Percentiles rank a stretch among this genome's conserved stretches.
Evolutionary conservation across 169 alveolate genomes (phyloP).

Genomic region (Plasmodium relictum): DNA sequence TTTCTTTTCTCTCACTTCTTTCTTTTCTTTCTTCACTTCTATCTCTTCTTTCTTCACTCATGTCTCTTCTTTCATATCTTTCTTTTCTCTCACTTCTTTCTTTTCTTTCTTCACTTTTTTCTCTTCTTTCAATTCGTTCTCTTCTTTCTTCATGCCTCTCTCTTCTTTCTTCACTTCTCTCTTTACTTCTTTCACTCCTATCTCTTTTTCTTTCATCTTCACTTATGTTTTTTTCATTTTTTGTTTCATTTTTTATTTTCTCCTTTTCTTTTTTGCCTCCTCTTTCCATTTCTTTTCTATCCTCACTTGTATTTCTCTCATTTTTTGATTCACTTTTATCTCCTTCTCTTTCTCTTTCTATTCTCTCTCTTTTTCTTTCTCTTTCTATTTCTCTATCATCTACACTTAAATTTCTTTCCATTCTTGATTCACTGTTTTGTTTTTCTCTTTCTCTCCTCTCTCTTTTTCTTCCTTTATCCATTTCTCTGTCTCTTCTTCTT

Average conservation of each 20-base stretch:
- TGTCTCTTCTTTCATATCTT: not conserved
- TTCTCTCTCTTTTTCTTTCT: not conserved
- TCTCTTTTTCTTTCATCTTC: conserved; percentile 10
- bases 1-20: not conserved
- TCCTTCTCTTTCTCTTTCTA: not conserved
- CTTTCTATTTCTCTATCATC: conserved; percentile 13
- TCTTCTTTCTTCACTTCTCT: not conserved
- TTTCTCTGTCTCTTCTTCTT: no score
- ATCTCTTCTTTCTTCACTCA: not conserved
- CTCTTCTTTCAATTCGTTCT: conserved; percentile 6
- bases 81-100: not conserved
- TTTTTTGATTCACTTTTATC: not conserved
- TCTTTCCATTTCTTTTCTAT: conserved; percentile 5
- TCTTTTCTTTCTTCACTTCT: conserved; percentile 8
- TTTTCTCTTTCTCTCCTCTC: not conserved
- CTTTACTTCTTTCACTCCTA: not conserved
- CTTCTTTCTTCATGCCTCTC: not conserved
- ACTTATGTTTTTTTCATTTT: not conserved
- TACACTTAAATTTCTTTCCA: not conserved
- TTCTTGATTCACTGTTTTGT: not conserved
- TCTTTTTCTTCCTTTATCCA: not conserved
- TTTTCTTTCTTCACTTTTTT: not conserved
- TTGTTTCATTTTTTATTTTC: not conserved
- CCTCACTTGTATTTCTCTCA: not conserved
- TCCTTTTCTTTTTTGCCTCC: not conserved